These are phyloP conservation scores for Ophiostoma fasciatum DNA, from an alignment of 2,329 filamentous ascomycete genomes.

Conservation along the genomic window DNA sequence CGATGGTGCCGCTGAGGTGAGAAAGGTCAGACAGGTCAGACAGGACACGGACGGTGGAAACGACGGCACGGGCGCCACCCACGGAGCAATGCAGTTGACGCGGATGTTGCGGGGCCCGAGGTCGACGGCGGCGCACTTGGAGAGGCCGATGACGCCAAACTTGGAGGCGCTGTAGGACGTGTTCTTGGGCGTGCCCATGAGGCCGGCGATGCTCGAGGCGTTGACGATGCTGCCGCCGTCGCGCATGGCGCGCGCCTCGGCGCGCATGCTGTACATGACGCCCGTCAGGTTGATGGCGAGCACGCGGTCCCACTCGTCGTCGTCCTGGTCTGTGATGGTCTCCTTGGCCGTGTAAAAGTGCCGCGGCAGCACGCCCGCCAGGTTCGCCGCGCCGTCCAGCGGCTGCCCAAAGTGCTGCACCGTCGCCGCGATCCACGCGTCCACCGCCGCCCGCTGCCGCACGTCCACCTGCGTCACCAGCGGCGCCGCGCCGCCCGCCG, in stretches of 20 bases:
- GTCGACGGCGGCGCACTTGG: conserved; percentile 7
- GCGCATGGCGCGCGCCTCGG: conserved; percentile 17
- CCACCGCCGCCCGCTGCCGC: conserved; percentile 22
- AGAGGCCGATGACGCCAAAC: conserved; percentile 10
- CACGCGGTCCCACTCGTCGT: conserved; percentile 10
- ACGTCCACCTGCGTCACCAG: conserved; percentile 2
- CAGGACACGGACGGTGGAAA: not conserved
- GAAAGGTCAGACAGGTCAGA: not conserved
- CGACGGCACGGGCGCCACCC: conserved; percentile 13
- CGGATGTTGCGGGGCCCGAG: conserved; percentile 8
- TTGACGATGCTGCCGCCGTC: conserved; percentile 27
- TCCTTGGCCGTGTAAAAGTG: conserved; percentile 4
- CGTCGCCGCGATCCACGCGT: conserved; percentile 32
- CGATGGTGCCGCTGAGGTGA: conserved; percentile 1
- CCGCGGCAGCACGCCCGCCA: conserved; percentile 34
- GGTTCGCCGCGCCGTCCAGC: conserved; percentile 39
- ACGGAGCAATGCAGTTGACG: conserved; percentile 14
- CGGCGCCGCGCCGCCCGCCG: not conserved
- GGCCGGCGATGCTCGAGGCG: conserved; percentile 23
- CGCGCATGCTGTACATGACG: conserved; percentile 10
- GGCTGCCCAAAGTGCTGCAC: conserved; percentile 30
- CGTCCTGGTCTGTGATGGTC: no score
- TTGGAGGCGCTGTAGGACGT: conserved; percentile 11
- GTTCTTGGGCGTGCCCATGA: conserved; percentile 17
- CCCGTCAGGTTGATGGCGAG: conserved; percentile 9